phyloP scores from a whole-genome alignment of 179 eudicot genomes.

The Beta corolliflora region DNA sequence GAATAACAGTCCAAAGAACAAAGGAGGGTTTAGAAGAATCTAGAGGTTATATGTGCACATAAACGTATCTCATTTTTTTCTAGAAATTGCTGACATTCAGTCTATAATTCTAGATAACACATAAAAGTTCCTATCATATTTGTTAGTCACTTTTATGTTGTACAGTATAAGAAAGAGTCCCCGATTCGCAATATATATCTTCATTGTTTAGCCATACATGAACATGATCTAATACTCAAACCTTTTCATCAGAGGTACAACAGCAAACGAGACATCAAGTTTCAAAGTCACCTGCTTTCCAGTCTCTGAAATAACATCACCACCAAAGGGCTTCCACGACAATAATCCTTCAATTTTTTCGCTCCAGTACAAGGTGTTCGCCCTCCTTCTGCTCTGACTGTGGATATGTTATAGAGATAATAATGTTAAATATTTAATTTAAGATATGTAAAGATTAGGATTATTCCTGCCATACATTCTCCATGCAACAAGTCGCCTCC shows the following conservation, averaged over 20 bases:
- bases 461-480: not conserved
- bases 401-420: not conserved
- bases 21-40: not conserved
- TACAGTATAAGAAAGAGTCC: not conserved
- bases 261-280: not conserved
- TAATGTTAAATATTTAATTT: not conserved
- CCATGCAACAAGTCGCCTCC: not conserved
- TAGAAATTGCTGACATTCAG: too few relatives aligned
- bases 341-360: not conserved
- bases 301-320: not conserved
- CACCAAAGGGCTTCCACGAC: not conserved
- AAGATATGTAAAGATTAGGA: not conserved
- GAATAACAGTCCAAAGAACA: too few relatives aligned
- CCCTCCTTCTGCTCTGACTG: not conserved
- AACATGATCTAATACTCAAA: not conserved
- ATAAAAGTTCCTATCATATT: not conserved
- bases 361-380: not conserved
- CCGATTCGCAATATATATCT: not conserved
- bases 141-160: not conserved
- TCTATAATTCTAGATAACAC: not conserved
- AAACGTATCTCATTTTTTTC: not conserved
- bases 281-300: not conserved
- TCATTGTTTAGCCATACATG: constrained; percentile 5
- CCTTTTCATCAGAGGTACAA: not conserved
- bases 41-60: not conserved